A percentile compares a stretch with the other conserved stretches of the same genome.
Evolutionary conservation across 805 yeast species (phyloP).

Genomic region (Helenozyma rhizophorensis): DNA sequence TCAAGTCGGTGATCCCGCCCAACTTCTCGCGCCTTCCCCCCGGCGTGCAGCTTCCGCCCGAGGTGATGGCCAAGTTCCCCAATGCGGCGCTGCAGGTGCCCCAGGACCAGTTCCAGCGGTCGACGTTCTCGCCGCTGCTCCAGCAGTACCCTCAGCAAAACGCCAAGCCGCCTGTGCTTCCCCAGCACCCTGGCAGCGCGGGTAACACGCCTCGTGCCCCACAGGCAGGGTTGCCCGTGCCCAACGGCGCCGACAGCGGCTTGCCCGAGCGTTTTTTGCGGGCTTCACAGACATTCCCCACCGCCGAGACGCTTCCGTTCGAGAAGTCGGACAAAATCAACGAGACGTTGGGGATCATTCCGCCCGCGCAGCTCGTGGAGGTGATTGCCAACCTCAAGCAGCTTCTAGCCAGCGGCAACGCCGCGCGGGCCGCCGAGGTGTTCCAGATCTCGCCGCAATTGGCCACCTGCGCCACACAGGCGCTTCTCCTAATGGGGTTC

Average conservation of each 20-base stretch:
- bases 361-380: constrained; percentile 69
- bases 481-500: constrained; percentile 71
- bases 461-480: constrained; percentile 68
- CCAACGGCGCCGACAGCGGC: background rate
- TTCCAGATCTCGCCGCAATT: constrained; percentile 51
- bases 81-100: constrained; percentile 2
- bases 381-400: constrained; percentile 62
- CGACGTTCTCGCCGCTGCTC: no score
- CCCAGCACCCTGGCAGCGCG: background rate
- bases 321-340: constrained; percentile 55
- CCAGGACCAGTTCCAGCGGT: background rate
- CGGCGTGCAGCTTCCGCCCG: constrained; percentile 55
- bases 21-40: constrained; percentile 48
- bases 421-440: constrained; percentile 49
- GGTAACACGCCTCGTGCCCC: background rate
- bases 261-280: constrained; percentile 29
- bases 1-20: constrained; percentile 42
- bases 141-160: background rate
- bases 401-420: constrained; percentile 47
- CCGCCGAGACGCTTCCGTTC: constrained; percentile 41
- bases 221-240: no score
- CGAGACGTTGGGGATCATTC: constrained; percentile 55
- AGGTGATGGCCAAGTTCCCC: constrained; percentile 23
- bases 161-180: constrained; percentile 1
- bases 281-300: constrained; percentile 57